These are phyloP conservation scores for Aspergillus sp. DNA, from an alignment of 2,329 filamentous ascomycete genomes.

Conservation along the genomic window DNA sequence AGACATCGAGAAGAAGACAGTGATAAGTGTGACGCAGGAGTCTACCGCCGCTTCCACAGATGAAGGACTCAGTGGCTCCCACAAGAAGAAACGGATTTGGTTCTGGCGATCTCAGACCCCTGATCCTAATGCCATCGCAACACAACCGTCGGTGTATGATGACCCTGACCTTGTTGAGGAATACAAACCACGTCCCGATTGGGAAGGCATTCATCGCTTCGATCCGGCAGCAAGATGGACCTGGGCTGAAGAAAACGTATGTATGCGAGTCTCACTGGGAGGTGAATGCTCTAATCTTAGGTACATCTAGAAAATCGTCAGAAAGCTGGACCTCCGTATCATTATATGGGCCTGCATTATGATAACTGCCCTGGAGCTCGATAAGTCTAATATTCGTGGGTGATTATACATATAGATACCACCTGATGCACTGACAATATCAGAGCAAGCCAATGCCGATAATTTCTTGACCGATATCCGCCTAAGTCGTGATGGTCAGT, in stretches of 20 bases:
- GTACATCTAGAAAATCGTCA: slow-evolving; percentile 17
- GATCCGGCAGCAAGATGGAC: slow-evolving; percentile 25
- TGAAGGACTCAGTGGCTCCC: slow-evolving; percentile 18
- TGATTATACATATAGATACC: slow-evolving; percentile 49
- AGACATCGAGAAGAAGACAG: slow-evolving; percentile 15
- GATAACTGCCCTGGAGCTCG: slow-evolving; percentile 63
- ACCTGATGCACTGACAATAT: slow-evolving; percentile 34
- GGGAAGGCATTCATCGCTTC: slow-evolving; percentile 32
- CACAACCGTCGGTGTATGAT: slow-evolving; percentile 51
- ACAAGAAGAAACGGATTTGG: slow-evolving; percentile 31
- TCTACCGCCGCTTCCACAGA: neutral
- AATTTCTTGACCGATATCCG: slow-evolving; percentile 52
- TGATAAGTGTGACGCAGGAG: slow-evolving; percentile 2
- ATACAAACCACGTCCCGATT: slow-evolving; percentile 33
- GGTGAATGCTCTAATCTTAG: slow-evolving; percentile 47
- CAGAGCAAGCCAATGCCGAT: slow-evolving; percentile 57
- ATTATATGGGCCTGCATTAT: slow-evolving; percentile 49
- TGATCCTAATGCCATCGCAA: slow-evolving; percentile 36
- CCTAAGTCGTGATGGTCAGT: slow-evolving; percentile 28
- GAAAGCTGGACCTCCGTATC: slow-evolving; percentile 27
- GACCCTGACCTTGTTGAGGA: slow-evolving; percentile 44
- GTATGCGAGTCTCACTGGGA: neutral
- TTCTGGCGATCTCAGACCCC: slow-evolving; percentile 29
- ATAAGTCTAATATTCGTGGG: slow-evolving; percentile 54
- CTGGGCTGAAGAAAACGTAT: slow-evolving; percentile 23